Evolutionary conservation across 352 stramenopile species (phyloP).

Genomic region (Pythium graminicola): DNA sequence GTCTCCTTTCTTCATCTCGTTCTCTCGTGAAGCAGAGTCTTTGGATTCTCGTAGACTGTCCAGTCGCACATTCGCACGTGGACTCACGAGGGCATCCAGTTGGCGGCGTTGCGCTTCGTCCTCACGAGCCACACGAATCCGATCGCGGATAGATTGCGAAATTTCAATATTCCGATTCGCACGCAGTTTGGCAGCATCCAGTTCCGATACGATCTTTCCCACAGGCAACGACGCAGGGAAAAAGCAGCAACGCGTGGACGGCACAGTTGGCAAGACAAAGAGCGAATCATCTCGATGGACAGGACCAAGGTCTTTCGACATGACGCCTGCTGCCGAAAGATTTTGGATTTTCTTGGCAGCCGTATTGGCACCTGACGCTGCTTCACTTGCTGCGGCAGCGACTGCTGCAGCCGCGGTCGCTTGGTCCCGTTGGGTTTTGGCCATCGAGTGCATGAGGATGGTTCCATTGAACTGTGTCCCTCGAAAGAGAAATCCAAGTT

Average conservation of each 20-base stretch:
- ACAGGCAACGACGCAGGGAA: conserved; percentile 57
- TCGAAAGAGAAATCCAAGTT: conserved; percentile 69
- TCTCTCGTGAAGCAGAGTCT: background rate
- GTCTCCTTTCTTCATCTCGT: background rate
- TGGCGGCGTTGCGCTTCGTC: conserved; percentile 35
- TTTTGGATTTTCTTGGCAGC: conserved; percentile 41
- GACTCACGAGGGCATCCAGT: conserved; percentile 32
- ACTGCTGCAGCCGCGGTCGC: background rate
- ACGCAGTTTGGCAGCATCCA: conserved; percentile 56
- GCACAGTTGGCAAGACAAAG: conserved; percentile 44
- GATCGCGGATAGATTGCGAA: conserved; percentile 57
- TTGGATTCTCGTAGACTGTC: conserved; percentile 10
- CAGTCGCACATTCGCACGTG: conserved; percentile 24
- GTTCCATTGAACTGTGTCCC: conserved; percentile 65
- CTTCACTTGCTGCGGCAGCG: background rate
- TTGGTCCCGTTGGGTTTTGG: conserved; percentile 13
- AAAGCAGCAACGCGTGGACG: conserved; percentile 33
- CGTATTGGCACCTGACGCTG: conserved; percentile 3
- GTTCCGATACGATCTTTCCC: conserved; percentile 56
- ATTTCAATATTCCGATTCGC: conserved; percentile 57
- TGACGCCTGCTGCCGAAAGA: conserved; percentile 20
- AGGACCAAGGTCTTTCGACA: background rate
- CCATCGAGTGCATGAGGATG: conserved; percentile 34
- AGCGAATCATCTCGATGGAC: conserved; percentile 16
- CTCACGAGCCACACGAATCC: conserved; percentile 32